A percentile compares a stretch with the other conserved stretches of the same genome.
Evolutionary conservation across 345 rosid genomes (phyloP).

Genomic region (Lepidium africanum): DNA sequence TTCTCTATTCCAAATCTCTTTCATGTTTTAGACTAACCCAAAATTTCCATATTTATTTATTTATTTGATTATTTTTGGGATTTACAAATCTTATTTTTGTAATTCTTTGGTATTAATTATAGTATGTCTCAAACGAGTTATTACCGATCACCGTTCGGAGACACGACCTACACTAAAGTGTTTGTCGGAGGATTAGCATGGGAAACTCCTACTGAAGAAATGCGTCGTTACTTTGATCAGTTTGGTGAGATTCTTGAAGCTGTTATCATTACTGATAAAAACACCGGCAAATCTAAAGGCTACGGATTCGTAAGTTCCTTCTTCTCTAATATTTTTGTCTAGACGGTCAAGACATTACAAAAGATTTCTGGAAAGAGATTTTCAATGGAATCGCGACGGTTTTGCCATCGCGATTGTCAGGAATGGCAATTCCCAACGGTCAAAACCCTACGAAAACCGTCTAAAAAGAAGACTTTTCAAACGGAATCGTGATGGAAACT

Average conservation of each 20-base stretch:
- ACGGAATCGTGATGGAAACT: too few relatives aligned
- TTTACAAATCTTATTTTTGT: too few relatives aligned
- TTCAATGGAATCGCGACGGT: too few relatives aligned
- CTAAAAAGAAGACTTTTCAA: too few relatives aligned
- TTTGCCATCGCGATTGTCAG: too few relatives aligned
- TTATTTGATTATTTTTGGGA: not conserved
- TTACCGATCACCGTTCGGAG: slow-evolving; percentile 88
- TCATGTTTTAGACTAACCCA: not conserved
- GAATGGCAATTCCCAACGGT: too few relatives aligned
- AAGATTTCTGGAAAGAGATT: too few relatives aligned
- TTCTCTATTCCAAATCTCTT: slow-evolving; percentile 9
- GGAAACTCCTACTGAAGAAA: slow-evolving; percentile 88
- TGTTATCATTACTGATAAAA: slow-evolving; percentile 76
- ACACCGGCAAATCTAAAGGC: slow-evolving; percentile 91
- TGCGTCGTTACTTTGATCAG: slow-evolving; percentile 79
- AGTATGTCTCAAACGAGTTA: slow-evolving; percentile 27
- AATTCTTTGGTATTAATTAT: not conserved
- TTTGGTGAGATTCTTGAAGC: slow-evolving; percentile 97
- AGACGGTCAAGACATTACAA: too few relatives aligned
- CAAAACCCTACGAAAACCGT: too few relatives aligned
- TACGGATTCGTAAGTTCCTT: slow-evolving; percentile 70
- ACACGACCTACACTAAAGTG: slow-evolving; percentile 87
- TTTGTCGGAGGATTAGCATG: slow-evolving; percentile 94
- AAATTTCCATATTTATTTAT: not conserved
- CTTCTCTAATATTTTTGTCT: not conserved